Evolutionary conservation across 2,329 filamentous ascomycete genomes (phyloP).

Genomic region (Penicillium brevicompactum): DNA sequence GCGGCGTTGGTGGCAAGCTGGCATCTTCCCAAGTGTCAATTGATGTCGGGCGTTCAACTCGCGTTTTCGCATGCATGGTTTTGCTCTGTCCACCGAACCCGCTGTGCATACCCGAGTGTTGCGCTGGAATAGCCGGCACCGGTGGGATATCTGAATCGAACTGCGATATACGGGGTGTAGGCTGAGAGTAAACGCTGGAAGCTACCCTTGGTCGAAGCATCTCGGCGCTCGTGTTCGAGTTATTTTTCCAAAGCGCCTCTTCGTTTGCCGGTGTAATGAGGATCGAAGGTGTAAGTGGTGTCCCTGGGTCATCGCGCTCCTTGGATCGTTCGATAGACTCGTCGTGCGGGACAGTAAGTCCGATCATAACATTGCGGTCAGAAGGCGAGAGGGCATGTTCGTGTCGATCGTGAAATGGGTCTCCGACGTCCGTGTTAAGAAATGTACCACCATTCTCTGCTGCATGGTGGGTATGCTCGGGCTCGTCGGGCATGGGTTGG

Average conservation of each 20-base stretch:
- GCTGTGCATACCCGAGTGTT: slow-evolving; percentile 26
- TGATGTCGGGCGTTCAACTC: slow-evolving; percentile 29
- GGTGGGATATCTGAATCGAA: slow-evolving; percentile 38
- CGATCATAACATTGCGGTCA: slow-evolving; percentile 50
- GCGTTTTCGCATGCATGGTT: slow-evolving; percentile 16
- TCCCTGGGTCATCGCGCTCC: slow-evolving; percentile 33
- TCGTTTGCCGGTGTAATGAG: slow-evolving; percentile 49
- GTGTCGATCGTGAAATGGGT: slow-evolving; percentile 27
- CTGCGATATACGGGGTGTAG: slow-evolving; percentile 33
- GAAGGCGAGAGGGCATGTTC: slow-evolving; percentile 45
- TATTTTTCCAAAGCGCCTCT: slow-evolving; percentile 36
- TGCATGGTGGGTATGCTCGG: background rate
- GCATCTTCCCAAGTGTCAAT: slow-evolving; percentile 43
- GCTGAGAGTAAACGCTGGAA: slow-evolving; percentile 50
- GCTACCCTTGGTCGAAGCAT: slow-evolving; percentile 33
- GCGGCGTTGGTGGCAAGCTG: slow-evolving; percentile 13
- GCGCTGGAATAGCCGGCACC: slow-evolving; percentile 43
- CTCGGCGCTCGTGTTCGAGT: slow-evolving; percentile 25
- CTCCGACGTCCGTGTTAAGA: slow-evolving; percentile 15
- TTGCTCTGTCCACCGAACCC: background rate
- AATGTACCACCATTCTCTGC: slow-evolving; percentile 15
- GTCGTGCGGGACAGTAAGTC: slow-evolving; percentile 43
- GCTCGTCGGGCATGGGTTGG: slow-evolving; percentile 22
- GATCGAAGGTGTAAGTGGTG: slow-evolving; percentile 49
- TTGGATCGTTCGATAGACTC: slow-evolving; percentile 29